These are phyloP conservation scores for Royoungia palumana DNA, from an alignment of 768 basidiomycete genomes.

Conservation along the genomic window DNA sequence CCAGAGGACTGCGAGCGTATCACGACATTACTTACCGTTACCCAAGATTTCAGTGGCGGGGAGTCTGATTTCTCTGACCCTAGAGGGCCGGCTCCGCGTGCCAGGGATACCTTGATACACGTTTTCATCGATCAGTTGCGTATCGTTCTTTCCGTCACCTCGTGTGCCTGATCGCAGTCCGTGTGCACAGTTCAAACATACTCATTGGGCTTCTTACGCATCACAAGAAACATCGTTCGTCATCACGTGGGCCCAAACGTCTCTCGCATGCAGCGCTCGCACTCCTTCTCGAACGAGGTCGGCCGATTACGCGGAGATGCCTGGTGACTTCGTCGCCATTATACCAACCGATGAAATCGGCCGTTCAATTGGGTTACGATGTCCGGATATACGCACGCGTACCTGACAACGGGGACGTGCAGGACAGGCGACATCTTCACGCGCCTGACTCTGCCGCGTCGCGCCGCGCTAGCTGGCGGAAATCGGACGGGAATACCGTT, in stretches of 20 bases:
- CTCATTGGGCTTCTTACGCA: slow-evolving; percentile 77
- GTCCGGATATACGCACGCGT: slow-evolving; percentile 68
- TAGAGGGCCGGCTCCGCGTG: slow-evolving; percentile 31
- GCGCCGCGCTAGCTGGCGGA: slow-evolving; percentile 20
- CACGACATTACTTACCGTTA: slow-evolving; percentile 31
- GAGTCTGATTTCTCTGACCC: slow-evolving; percentile 36
- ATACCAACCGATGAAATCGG: slow-evolving; percentile 76
- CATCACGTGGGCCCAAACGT: slow-evolving; percentile 41
- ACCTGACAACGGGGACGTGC: slow-evolving; percentile 61
- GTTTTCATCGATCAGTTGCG: slow-evolving; percentile 46
- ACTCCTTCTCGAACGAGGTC: slow-evolving; percentile 78
- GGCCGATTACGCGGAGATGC: slow-evolving; percentile 69
- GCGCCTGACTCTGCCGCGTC: slow-evolving; percentile 11
- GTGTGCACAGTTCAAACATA: slow-evolving; percentile 71
- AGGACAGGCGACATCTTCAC: slow-evolving; percentile 42
- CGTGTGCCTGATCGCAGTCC: slow-evolving; percentile 6
- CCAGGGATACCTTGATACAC: slow-evolving; percentile 35
- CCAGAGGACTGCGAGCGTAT: slow-evolving; percentile 45
- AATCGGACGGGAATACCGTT: slow-evolving; percentile 12
- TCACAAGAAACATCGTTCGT: slow-evolving; percentile 50
- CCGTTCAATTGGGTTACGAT: slow-evolving; percentile 72
- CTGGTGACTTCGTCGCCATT: slow-evolving; percentile 80
- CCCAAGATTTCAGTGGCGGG: slow-evolving; percentile 34
- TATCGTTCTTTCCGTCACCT: neutral
- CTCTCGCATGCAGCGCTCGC: slow-evolving; percentile 77